Base-by-base conservation (phyloP, 2,329 filamentous ascomycete species). In the Aspergillus eucalypticola region DNA sequence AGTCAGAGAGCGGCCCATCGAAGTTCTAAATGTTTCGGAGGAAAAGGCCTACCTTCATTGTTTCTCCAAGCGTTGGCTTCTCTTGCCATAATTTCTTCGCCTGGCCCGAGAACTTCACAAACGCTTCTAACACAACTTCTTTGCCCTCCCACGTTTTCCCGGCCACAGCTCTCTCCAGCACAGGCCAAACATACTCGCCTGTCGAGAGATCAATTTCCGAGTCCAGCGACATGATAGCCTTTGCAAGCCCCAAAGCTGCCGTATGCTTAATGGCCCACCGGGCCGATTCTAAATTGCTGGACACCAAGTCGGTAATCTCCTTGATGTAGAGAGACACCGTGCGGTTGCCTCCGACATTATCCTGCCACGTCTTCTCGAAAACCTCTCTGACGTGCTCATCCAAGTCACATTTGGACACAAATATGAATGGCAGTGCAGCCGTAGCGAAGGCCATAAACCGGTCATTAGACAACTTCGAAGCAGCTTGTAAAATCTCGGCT, bases 131-230 rank as follows among this genome's bases (percentile, higher is more conserved):
- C 32, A 99, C 85, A 66, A 87, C 88, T 76, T 97, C 92, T 73
- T 99, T 99, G 21, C 92, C 92, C 0, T 90, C 84, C 82, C 96
- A 99, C 0, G 93, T 96, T 82, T 97, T 98, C 11, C 96, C 87
- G 2, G 87, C 85, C 42, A 98, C 78, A 1, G 91, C 87, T 70
- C 90, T 91, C 64, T 97, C 91, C 51, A 96, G 82, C 1, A 89
- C 85, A 0, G 91, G 91, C 94, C 94, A 99, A 21, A 97, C 80
- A 15, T 79, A 78, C 65, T 83, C 80, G 17, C 90, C 81, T 42
- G 88, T 86, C 2, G 81, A 71, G 17, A 83, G 81, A 62, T 84
- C 86, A 54, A 84, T 83, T 19, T 85, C 86, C 11, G 74, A 66
- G 5, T 81, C 81, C 25, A 93, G 84, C 1, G 89, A 87, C 19